These are phyloP conservation scores for Boletus rubescentipes DNA, from an alignment of 768 basidiomycete species.

Conservation along the genomic window DNA sequence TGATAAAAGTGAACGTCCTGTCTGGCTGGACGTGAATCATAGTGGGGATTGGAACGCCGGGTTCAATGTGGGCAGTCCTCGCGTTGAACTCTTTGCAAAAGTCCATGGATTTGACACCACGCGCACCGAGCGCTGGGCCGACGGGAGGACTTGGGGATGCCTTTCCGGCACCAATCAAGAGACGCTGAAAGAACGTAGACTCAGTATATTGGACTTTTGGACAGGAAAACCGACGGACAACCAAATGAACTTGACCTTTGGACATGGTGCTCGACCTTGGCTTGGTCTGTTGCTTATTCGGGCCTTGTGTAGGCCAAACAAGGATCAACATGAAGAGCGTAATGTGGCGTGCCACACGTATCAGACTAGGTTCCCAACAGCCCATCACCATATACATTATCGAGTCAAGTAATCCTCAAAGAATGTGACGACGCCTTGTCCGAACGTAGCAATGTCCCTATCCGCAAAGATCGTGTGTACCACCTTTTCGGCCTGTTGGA, in stretches of 20 bases:
- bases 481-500: slow-evolving; percentile 34
- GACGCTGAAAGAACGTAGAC: slow-evolving; percentile 49
- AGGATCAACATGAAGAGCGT: slow-evolving; percentile 12
- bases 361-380: slow-evolving; percentile 3
- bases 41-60: slow-evolving; percentile 88
- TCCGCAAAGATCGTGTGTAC: slow-evolving; percentile 42
- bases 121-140: slow-evolving; percentile 95
- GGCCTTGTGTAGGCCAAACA: slow-evolving; percentile 22
- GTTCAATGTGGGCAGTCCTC: slow-evolving; percentile 83
- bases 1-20: slow-evolving; percentile 90
- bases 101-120: slow-evolving; percentile 99
- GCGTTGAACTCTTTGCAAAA: slow-evolving; percentile 99
- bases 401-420: slow-evolving; percentile 30
- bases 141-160: slow-evolving; percentile 96
- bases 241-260: slow-evolving; percentile 69
- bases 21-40: slow-evolving; percentile 92
- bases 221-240: slow-evolving; percentile 49
- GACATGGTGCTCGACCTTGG: slow-evolving; percentile 49
- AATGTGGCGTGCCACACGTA: slow-evolving; percentile 16
- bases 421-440: slow-evolving; percentile 40
- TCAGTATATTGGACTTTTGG: slow-evolving; percentile 9
- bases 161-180: slow-evolving; percentile 90
- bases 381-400: slow-evolving; percentile 6
- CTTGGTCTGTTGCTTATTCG: background rate
- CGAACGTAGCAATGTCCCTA: slow-evolving; percentile 42